phyloP scores from a whole-genome alignment of 2,329 filamentous ascomycete genomes.

The Fusarium acutatum region DNA sequence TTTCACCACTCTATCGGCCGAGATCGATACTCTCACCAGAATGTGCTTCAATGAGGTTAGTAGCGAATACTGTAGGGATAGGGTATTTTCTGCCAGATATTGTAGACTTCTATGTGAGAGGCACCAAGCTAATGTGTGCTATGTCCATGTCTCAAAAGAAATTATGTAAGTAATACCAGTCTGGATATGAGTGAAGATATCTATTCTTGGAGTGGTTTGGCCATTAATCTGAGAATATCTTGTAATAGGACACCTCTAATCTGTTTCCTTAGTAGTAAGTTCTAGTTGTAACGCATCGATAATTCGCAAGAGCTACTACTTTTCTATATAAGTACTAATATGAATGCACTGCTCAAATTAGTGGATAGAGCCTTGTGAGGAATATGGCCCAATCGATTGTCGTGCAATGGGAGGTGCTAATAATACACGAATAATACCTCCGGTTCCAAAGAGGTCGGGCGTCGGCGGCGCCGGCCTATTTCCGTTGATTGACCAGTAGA shows the following conservation, averaged over 20 bases:
- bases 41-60: neutral
- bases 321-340: neutral
- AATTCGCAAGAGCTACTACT: fast-evolving
- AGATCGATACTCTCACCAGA: neutral
- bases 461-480: conserved; percentile 11
- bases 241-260: too few relatives aligned
- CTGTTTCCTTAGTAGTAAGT: too few relatives aligned
- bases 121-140: neutral
- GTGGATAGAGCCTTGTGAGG: neutral
- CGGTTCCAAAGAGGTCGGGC: neutral
- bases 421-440: neutral
- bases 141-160: neutral
- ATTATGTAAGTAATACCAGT: neutral
- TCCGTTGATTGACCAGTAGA: conserved; percentile 6
- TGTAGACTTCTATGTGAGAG: neutral
- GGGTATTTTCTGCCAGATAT: neutral
- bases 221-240: neutral
- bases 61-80: fast-evolving
- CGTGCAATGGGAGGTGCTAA: neutral
- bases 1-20: neutral
- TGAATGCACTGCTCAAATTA: neutral
- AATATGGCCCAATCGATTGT: neutral
- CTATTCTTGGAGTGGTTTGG: neutral
- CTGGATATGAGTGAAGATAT: fast-evolving
- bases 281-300: too few relatives aligned